Evolutionary conservation across 75 land plant species (phyloP).

Genomic region (Pinus albicaulis): DNA sequence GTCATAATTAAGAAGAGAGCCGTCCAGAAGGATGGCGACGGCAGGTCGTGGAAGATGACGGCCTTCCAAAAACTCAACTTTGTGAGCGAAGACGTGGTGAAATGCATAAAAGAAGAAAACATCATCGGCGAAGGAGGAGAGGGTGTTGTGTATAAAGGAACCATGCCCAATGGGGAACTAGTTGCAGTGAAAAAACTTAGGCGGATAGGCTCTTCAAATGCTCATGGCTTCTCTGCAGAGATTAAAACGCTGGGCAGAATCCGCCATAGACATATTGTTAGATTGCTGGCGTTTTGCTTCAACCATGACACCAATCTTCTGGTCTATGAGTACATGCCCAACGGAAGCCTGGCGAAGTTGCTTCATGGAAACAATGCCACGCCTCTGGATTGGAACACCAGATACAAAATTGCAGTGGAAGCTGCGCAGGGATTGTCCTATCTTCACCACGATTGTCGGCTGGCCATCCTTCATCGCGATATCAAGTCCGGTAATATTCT

Average conservation of each 20-base stretch:
- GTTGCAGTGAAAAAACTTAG: constrained; percentile 83
- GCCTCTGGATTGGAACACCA: constrained; percentile 44
- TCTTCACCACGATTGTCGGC: constrained; percentile 78
- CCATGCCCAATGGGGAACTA: constrained; percentile 51
- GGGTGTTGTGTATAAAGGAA: constrained; percentile 80
- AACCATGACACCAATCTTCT: constrained; percentile 57
- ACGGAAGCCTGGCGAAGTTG: constrained; percentile 50
- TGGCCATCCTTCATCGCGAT: constrained; percentile 66
- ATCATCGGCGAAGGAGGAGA: constrained; percentile 82
- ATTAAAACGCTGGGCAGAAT: constrained; percentile 65
- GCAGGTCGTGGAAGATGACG: constrained; percentile 59
- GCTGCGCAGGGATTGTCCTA: constrained; percentile 65
- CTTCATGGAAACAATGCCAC: constrained; percentile 38
- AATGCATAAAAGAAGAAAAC: constrained; percentile 66
- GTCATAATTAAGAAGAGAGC: constrained; percentile 10
- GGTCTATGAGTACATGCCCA: constrained; percentile 71
- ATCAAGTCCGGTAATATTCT: constrained; percentile 75
- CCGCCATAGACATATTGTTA: constrained; percentile 69
- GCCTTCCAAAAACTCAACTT: constrained; percentile 62
- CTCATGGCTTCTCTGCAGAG: constrained; percentile 72
- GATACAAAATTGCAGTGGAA: constrained; percentile 71
- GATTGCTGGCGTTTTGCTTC: constrained; percentile 59
- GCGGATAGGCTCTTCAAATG: constrained; percentile 27
- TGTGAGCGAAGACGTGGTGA: constrained; percentile 51
- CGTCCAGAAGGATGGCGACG: constrained; percentile 6